Percentiles rank a stretch among this genome's conserved stretches.
Conservation (phyloP, 257 asterid genomes). For the Nyctanthes arbortristis region DNA sequence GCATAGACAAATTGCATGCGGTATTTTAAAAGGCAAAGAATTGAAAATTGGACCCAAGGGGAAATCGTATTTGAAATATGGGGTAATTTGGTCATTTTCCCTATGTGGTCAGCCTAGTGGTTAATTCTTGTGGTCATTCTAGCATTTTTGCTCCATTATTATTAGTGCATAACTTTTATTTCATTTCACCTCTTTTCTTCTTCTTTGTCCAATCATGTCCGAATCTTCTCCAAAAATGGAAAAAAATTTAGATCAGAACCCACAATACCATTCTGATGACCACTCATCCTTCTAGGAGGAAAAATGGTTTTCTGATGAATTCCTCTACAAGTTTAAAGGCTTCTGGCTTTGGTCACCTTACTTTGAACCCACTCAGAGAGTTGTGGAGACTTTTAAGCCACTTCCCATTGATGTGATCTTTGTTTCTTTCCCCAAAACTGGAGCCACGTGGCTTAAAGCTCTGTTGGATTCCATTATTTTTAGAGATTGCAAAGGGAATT, state of each 20-base stretch:
- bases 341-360: slow-evolving; percentile 47
- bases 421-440: slow-evolving; percentile 58
- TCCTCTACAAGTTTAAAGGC: slow-evolving; percentile 35
- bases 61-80: too few species aligned
- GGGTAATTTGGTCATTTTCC: too few species aligned
- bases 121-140: too few species aligned
- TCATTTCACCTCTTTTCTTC: too few species aligned
- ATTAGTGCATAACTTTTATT: too few species aligned
- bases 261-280: neutral
- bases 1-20: too few species aligned
- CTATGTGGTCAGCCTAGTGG: too few species aligned
- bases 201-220: too few species aligned
- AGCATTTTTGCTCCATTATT: too few species aligned
- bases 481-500: slow-evolving; percentile 13
- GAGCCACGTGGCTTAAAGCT: slow-evolving; percentile 66
- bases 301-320: slow-evolving; percentile 38
- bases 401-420: slow-evolving; percentile 40
- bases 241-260: neutral
- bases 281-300: slow-evolving; percentile 24
- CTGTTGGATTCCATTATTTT: slow-evolving; percentile 42
- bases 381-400: slow-evolving; percentile 37
- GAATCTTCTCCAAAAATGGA: neutral
- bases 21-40: too few species aligned
- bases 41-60: too few species aligned
- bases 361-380: slow-evolving; percentile 35